Evolutionary conservation across 805 yeast species (phyloP).

Genomic region (Hanseniaspora mollemarum): DNA sequence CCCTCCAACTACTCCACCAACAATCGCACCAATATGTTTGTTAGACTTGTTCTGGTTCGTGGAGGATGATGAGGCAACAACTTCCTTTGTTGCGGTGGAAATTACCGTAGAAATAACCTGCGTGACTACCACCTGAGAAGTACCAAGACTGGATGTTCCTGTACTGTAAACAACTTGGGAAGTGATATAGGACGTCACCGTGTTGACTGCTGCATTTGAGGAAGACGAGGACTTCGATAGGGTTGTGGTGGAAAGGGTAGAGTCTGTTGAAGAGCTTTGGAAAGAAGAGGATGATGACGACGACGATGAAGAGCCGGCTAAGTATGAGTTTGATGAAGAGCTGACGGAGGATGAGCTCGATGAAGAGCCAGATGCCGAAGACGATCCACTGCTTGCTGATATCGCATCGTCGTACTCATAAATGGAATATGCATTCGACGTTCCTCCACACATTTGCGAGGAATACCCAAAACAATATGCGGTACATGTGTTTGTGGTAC

Average conservation of each 20-base stretch:
- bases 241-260: conserved; percentile 21
- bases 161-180: conserved; percentile 18
- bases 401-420: conserved; percentile 30
- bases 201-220: conserved; percentile 19
- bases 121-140: conserved; percentile 25
- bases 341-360: conserved; percentile 9
- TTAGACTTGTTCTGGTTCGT: conserved; percentile 15
- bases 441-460: conserved; percentile 52
- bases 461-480: conserved; percentile 47
- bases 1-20: conserved; percentile 53
- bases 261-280: not conserved
- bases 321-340: not conserved
- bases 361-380: conserved; percentile 16
- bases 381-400: conserved; percentile 17
- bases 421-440: conserved; percentile 35
- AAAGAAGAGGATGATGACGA: not conserved
- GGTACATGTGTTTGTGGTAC: conserved; percentile 21
- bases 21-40: conserved; percentile 43
- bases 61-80: conserved; percentile 15
- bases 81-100: conserved; percentile 13
- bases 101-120: conserved; percentile 21
- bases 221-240: conserved; percentile 21
- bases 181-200: conserved; percentile 9
- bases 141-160: conserved; percentile 24
- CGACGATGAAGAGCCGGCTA: conserved; percentile 1